These are phyloP conservation scores for Rhizoclosmatium sp. DNA, from an alignment of 192 early-diverging fungal genomes.

Conservation along the genomic window DNA sequence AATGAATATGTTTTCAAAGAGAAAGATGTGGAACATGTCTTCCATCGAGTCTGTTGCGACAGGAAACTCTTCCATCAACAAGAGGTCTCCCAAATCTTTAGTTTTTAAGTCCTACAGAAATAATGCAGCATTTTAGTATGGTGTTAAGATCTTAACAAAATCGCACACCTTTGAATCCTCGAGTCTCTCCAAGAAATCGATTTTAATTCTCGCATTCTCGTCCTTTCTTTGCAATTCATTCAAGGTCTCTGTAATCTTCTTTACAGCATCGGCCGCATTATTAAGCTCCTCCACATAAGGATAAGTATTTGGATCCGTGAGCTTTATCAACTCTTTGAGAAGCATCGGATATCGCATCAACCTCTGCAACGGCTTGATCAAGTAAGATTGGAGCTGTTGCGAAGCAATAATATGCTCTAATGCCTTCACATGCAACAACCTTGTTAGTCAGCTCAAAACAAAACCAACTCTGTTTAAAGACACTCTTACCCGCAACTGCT, in stretches of 20 bases:
- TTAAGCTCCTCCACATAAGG: conserved; percentile 53
- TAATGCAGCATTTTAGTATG: neutral
- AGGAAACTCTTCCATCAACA: conserved; percentile 87
- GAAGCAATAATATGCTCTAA: conserved; percentile 18
- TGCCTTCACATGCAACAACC: neutral
- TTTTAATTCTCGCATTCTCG: conserved; percentile 83
- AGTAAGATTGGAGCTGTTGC: conserved; percentile 22
- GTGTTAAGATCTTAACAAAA: neutral
- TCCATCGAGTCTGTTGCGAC: conserved; percentile 82
- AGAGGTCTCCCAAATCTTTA: conserved; percentile 78
- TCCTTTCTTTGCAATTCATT: conserved; percentile 93
- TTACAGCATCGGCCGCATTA: conserved; percentile 78
- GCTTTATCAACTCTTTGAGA: conserved; percentile 63
- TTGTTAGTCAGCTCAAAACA: conserved; percentile 69
- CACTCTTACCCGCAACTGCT: conserved; percentile 57
- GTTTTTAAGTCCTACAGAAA: conserved; percentile 67
- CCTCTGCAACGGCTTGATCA: conserved; percentile 46
- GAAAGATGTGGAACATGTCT: conserved; percentile 82
- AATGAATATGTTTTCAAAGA: conserved; percentile 93
- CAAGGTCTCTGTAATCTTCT: conserved; percentile 83
- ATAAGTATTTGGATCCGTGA: neutral
- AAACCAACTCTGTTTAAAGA: too few relatives aligned
- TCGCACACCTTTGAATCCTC: conserved; percentile 84
- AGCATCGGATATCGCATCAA: conserved; percentile 98
- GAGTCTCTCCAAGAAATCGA: conserved; percentile 82